Evolutionary conservation across 768 basidiomycete genomes (phyloP), one percentile per base, ranked within the genome.

Genomic region (Mycena maculata): DNA sequence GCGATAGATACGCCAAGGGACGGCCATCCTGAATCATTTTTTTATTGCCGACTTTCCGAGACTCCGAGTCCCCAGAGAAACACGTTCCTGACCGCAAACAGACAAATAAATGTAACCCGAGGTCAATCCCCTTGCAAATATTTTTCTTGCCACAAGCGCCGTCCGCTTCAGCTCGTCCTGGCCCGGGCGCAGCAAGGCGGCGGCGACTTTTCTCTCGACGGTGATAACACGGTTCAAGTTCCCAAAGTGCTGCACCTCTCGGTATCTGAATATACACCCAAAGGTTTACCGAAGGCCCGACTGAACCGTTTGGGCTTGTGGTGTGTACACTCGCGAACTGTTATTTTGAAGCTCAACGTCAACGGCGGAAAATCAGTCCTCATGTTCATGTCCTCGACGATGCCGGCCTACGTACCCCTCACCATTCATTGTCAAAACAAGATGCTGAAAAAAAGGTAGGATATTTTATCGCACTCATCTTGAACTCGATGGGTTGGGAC

Each of bases 361-460:
- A 10, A 9, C 53, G 52, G 13, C 4, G 7, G 9, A 52, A 22
- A 47, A 75, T 13, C 28, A 63, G 81, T 76, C 7, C 59, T 81
- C 27, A 81, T 83, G 81, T 81, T 81, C 63, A 72, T 81, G 74
- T 76, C 74, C 41, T 69, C 78, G 7, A 79, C 79, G 5, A 75
- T 80, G 71, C 81, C 82, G 11, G 79, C 80, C 11, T 81, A 81
- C 58, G 80, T 77, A 69, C 25, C 23, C 2, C 9, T 41, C 9
- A 25, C 27, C 15, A 11, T 25, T 36, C 27, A 56, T 4, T 16
- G 15, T 31, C 22, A 12, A 16, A 15, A 57, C 1, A 52, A 28
- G 28, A 41, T 15, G 4, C 33, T 31, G 10, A 44, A 22, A 10
- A 30, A 65, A 65, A 75, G 3, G 75, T 54, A 57, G 71, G 59